Evolutionary conservation across 768 basidiomycete species (phyloP), one percentile per base, ranked within the genome.

Genomic region (Lactarius evosmus): DNA sequence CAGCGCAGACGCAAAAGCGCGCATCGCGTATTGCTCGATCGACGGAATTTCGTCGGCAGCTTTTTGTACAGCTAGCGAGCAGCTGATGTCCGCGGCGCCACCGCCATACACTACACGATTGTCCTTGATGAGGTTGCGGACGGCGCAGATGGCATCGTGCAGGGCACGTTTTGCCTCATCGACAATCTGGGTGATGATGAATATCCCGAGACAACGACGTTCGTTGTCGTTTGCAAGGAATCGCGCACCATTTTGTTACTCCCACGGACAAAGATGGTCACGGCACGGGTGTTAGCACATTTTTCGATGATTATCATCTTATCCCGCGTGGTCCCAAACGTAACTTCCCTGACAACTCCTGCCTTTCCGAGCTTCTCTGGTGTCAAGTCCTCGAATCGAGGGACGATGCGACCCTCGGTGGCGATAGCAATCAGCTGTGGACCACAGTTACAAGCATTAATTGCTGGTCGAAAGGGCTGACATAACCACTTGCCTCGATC

Each of bases 281-380:
- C 96, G 38, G 96, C 95, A 60, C 95, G 85, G 11, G 89, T 85
- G 78, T 99, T 99, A 19, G 97, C 96, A 70, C 96, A 98, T 72
- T 98, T 95, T 75, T 98, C 97, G 69, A 99, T 96, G 67, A 98
- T 91, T 60, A 99, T 85, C 97, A 99, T 99, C 81, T 98, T 98
- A 77, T 99, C 97, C 66, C 94, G 84, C 17, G 97, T 99, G 9
- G 97, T 99, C 55, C 97, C 97, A 75, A 99, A 99, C 7, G 92
- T 85, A 60, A 99, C 75, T 77, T 99, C 96, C 36, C 95, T 85
- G 7, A 99, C 96, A 59, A 96, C 78, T 14, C 97, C 97, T 0
- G 97, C 97, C 65, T 85, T 85, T 16, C 97, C 97, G 16, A 99
- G 84, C 76, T 99, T 99, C 68, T 87, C 89, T 17, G 87, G 74